These are phyloP conservation scores for Acacia concinna DNA, from an alignment of 331 rosid genomes.

Conservation along the genomic window DNA sequence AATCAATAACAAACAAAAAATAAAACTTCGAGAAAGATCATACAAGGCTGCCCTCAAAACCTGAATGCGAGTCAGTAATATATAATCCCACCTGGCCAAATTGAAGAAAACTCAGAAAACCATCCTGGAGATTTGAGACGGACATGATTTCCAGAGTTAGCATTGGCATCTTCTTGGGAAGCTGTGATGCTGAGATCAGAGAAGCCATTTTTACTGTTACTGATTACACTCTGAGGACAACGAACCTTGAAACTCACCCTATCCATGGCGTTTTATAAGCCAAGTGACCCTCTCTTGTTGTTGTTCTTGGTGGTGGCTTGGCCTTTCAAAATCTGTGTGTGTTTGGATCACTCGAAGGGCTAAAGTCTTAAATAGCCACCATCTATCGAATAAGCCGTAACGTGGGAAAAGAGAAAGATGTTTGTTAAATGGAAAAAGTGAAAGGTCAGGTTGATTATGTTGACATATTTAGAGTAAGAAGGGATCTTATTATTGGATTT, in stretches of 20 bases:
- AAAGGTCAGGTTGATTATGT: constrained; percentile 27
- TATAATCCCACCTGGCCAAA: constrained; percentile 60
- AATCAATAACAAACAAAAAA: too few relatives aligned
- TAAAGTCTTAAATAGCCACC: not conserved
- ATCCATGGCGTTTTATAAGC: constrained; percentile 31
- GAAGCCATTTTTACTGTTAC: constrained; percentile 25
- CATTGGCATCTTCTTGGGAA: not conserved
- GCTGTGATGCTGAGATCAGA: constrained; percentile 18
- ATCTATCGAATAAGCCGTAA: not conserved
- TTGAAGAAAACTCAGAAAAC: constrained; percentile 60
- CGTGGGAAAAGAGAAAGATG: not conserved
- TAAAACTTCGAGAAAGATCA: too few relatives aligned
- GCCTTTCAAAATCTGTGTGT: not conserved
- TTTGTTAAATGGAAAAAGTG: not conserved
- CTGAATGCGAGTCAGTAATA: too few relatives aligned
- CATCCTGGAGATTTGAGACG: constrained; percentile 49
- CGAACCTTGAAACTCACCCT: not conserved
- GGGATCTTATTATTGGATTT: not conserved
- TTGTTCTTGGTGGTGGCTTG: not conserved
- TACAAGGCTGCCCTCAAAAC: too few relatives aligned
- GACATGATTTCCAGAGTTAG: constrained; percentile 1
- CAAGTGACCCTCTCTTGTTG: not conserved
- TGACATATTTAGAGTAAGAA: constrained; percentile 1
- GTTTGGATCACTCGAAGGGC: not conserved
- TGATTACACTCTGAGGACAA: constrained; percentile 1